Evolutionary conservation across 192 early-diverging fungal species (phyloP).

Genomic region (Oehlia diaphana): DNA sequence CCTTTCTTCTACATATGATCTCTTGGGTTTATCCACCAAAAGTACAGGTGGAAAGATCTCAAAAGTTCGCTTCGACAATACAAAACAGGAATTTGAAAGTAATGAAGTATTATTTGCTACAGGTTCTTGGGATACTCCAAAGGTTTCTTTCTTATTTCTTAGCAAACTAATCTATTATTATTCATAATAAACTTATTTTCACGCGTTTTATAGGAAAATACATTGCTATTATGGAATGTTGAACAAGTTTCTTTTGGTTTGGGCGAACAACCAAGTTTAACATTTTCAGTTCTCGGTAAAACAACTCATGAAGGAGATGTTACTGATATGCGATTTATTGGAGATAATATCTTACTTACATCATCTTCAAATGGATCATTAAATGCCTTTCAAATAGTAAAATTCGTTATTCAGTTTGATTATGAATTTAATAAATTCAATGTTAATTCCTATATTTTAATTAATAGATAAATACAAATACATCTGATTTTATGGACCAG

Average conservation of each 20-base stretch:
- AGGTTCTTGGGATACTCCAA: constrained; percentile 30
- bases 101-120: constrained; percentile 20
- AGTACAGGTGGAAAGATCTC: constrained; percentile 25
- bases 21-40: background rate
- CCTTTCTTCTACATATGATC: background rate
- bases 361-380: constrained; percentile 26
- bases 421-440: background rate
- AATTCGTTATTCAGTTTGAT: background rate
- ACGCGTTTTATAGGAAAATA: constrained; percentile 24
- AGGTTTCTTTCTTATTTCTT: constrained; percentile 7
- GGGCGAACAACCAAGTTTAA: background rate
- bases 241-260: constrained; percentile 1
- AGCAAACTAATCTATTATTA: no score
- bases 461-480: background rate
- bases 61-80: constrained; percentile 26
- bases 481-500: background rate
- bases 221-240: constrained; percentile 17
- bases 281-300: background rate
- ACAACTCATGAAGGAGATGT: constrained; percentile 27
- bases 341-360: constrained; percentile 12
- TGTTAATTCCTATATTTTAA: background rate
- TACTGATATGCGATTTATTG: constrained; percentile 24
- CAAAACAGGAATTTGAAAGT: constrained; percentile 2
- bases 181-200: background rate
- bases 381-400: constrained; percentile 24